Evolutionary conservation across 1,284 basidiomycete species (phyloP).

Genomic region (Macrocystidia cucumis): DNA sequence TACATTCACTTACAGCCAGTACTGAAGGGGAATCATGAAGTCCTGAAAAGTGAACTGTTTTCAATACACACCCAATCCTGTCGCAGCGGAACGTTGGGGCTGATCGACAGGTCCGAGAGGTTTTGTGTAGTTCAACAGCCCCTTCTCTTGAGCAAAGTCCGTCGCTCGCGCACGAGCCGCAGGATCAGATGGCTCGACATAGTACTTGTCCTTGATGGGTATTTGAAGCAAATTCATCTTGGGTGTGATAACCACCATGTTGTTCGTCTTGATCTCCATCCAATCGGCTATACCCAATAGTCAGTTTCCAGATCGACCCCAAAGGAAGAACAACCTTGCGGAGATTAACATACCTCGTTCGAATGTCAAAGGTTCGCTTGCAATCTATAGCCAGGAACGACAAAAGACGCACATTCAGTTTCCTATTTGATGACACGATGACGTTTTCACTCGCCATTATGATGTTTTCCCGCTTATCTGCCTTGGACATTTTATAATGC

Average conservation of each 20-base stretch:
- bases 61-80: too few species aligned
- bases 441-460: constrained; percentile 57
- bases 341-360: constrained; percentile 65
- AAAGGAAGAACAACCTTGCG: constrained; percentile 11
- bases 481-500: constrained; percentile 93
- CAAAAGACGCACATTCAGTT: background rate
- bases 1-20: too few species aligned
- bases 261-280: constrained; percentile 97
- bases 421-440: background rate
- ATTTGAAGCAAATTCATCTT: constrained; percentile 94
- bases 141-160: constrained; percentile 71
- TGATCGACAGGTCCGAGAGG: too few species aligned
- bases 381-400: constrained; percentile 41
- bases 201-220: constrained; percentile 90
- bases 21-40: too few species aligned
- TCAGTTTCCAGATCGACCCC: background rate
- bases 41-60: background rate
- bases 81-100: too few species aligned
- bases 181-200: constrained; percentile 73
- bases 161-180: constrained; percentile 53
- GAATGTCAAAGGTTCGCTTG: constrained; percentile 89
- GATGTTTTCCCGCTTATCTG: constrained; percentile 92
- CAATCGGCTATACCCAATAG: constrained; percentile 58
- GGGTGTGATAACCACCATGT: constrained; percentile 85
- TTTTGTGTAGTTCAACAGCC: constrained; percentile 50